Percentiles rank a stretch among this genome's conserved stretches.
Conservation (phyloP, 441 rosid genomes). For the Theobroma grandiflorum region DNA sequence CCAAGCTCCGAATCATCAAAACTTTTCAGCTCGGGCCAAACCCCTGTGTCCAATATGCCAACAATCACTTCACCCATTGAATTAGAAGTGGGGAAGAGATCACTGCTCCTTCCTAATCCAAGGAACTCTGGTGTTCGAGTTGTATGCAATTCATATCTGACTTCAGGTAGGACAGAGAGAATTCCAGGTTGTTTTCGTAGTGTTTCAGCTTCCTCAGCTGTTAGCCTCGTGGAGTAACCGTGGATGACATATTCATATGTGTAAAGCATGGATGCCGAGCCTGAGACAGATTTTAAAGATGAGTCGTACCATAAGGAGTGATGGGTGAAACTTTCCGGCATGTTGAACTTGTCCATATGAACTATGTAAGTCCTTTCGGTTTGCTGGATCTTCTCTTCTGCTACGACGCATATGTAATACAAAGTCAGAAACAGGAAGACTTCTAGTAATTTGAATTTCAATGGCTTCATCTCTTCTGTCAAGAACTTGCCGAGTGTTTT, state of each 20-base stretch:
- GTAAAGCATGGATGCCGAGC: slow-evolving; percentile 56
- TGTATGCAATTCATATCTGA: slow-evolving; percentile 45
- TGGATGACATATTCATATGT: slow-evolving; percentile 46
- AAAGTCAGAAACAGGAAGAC: slow-evolving; percentile 33
- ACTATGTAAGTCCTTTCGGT: slow-evolving; percentile 53
- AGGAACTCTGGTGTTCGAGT: slow-evolving; percentile 49
- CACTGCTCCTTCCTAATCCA: slow-evolving; percentile 35
- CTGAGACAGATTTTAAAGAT: slow-evolving; percentile 50
- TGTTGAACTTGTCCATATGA: slow-evolving; percentile 59
- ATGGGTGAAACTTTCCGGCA: slow-evolving; percentile 52
- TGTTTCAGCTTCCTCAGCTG: slow-evolving; percentile 37
- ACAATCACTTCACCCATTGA: slow-evolving; percentile 36
- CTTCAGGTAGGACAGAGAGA: slow-evolving; percentile 44
- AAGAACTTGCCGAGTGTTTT: neutral
- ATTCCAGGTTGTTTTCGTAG: slow-evolving; percentile 37
- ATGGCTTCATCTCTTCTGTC: slow-evolving; percentile 33
- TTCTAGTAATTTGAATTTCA: slow-evolving; percentile 30
- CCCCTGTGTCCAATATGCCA: slow-evolving; percentile 43
- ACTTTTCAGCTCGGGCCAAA: slow-evolving; percentile 45
- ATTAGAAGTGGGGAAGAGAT: slow-evolving; percentile 29
- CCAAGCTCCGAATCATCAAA: slow-evolving; percentile 38
- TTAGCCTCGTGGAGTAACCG: slow-evolving; percentile 45
- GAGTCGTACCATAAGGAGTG: slow-evolving; percentile 59
- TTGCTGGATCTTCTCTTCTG: slow-evolving; percentile 36
- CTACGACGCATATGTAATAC: slow-evolving; percentile 25